Evolutionary conservation across 768 basidiomycete genomes (phyloP).

Genomic region (Naganishia friedmannii): DNA sequence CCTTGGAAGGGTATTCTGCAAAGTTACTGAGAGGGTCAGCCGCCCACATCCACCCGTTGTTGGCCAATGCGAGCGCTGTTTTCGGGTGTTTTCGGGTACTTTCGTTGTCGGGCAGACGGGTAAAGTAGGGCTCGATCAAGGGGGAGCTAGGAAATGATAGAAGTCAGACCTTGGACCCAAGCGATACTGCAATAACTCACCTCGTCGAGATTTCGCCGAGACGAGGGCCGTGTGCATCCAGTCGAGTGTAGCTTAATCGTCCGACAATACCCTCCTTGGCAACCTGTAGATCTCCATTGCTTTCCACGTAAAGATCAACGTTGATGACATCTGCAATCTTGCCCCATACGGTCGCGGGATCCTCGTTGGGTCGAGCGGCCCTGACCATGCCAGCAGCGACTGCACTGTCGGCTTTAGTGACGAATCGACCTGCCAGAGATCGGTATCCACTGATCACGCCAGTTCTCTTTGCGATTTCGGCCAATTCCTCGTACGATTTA

Average conservation of each 20-base stretch:
- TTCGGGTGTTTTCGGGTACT: constrained; percentile 56
- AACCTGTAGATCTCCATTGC: constrained; percentile 73
- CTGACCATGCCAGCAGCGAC: constrained; percentile 72
- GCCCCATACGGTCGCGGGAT: constrained; percentile 69
- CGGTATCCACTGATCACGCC: constrained; percentile 63
- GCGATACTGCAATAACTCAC: constrained; percentile 52
- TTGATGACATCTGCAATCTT: constrained; percentile 81
- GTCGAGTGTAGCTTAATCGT: constrained; percentile 71
- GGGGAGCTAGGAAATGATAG: constrained; percentile 60
- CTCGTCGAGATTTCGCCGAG: constrained; percentile 70
- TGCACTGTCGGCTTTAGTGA: constrained; percentile 60
- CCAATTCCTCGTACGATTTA: constrained; percentile 65
- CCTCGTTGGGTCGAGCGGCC: constrained; percentile 59
- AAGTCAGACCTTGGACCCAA: neutral
- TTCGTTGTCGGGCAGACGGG: constrained; percentile 62
- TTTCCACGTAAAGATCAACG: constrained; percentile 79
- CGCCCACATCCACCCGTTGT: constrained; percentile 99
- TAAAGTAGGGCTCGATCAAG: constrained; percentile 89
- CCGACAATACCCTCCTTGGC: constrained; percentile 73
- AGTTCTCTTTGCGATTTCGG: constrained; percentile 59
- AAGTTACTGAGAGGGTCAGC: constrained; percentile 94
- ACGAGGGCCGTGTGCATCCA: constrained; percentile 79
- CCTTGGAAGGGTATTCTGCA: constrained; percentile 84
- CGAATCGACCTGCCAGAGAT: constrained; percentile 62
- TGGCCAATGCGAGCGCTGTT: constrained; percentile 73